phyloP scores from a whole-genome alignment of 148 eudicot species.

The Vaccinium macrocarpon region DNA sequence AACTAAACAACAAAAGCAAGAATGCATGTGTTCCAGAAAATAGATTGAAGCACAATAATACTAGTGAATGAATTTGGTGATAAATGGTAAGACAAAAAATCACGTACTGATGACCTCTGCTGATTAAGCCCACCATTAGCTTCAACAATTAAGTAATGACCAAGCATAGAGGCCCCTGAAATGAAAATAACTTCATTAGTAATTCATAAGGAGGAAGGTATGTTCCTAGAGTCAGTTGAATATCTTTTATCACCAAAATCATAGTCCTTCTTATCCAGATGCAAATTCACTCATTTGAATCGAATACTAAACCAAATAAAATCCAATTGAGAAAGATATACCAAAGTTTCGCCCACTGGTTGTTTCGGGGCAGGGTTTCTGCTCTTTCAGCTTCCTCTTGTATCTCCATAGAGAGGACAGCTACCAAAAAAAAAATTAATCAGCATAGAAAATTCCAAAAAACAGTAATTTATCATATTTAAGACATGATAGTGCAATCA shows the following conservation, averaged over 20 bases:
- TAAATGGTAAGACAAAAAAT: neutral
- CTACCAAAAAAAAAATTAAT: slow-evolving; percentile 26
- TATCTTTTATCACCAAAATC: neutral
- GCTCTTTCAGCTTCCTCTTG: slow-evolving; percentile 46
- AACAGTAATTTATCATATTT: neutral
- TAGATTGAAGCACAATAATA: neutral
- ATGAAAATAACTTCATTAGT: neutral
- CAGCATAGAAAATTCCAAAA: neutral
- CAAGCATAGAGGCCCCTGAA: slow-evolving; percentile 31
- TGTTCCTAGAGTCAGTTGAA: neutral
- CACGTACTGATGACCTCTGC: slow-evolving; percentile 77
- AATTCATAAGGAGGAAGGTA: neutral
- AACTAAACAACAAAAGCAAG: neutral
- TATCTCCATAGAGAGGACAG: slow-evolving; percentile 46
- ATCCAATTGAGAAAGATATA: slow-evolving; percentile 10
- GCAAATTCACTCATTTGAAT: neutral
- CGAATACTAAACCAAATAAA: neutral
- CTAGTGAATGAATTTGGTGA: neutral
- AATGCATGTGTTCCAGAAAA: neutral
- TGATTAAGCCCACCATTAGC: slow-evolving; percentile 96
- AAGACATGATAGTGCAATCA: neutral
- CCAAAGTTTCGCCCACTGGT: slow-evolving; percentile 18
- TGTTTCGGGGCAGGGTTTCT: slow-evolving; percentile 33
- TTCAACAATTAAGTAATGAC: slow-evolving; percentile 62
- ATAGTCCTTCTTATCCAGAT: neutral